Percentiles rank a stretch among this genome's conserved stretches.
phyloP scores from a whole-genome alignment of 179 eudicot species.

The Drosera spatulata region DNA sequence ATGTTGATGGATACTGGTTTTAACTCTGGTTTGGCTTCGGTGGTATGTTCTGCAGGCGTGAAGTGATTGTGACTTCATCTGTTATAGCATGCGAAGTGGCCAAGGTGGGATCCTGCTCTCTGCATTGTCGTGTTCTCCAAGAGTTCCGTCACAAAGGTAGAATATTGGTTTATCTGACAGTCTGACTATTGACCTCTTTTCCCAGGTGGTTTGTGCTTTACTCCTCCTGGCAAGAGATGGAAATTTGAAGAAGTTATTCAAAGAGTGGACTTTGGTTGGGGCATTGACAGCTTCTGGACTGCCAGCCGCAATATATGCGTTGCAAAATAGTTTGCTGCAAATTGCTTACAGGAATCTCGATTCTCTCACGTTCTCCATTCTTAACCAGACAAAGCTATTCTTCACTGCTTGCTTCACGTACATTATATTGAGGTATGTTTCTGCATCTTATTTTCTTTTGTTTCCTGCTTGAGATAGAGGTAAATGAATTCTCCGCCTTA shows the following conservation, averaged over 20 bases:
- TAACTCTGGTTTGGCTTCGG: background rate
- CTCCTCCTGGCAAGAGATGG: conserved; percentile 64
- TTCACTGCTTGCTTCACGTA: conserved; percentile 86
- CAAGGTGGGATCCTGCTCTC: conserved; percentile 35
- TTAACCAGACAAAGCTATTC: conserved; percentile 88
- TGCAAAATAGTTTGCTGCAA: conserved; percentile 92
- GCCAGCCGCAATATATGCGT: conserved; percentile 92
- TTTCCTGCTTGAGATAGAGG: background rate
- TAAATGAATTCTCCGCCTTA: too few species aligned
- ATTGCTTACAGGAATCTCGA: conserved; percentile 88
- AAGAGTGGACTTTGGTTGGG: conserved; percentile 81
- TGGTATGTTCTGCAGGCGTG: conserved; percentile 45
- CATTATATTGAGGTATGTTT: conserved; percentile 63
- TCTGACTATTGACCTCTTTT: background rate
- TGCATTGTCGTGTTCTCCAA: background rate
- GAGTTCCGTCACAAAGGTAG: background rate
- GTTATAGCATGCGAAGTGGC: conserved; percentile 80
- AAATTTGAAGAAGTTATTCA: conserved; percentile 46
- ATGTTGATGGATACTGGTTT: background rate
- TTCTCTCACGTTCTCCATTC: conserved; percentile 87
- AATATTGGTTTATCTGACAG: conserved; percentile 1
- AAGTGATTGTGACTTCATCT: conserved; percentile 84
- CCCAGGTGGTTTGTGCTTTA: conserved; percentile 69
- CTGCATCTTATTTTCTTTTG: background rate
- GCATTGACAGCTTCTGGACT: conserved; percentile 82